These are phyloP conservation scores for Macrophomina pseudophaseolina DNA, from an alignment of 2,329 filamentous ascomycete genomes.

Conservation along the genomic window DNA sequence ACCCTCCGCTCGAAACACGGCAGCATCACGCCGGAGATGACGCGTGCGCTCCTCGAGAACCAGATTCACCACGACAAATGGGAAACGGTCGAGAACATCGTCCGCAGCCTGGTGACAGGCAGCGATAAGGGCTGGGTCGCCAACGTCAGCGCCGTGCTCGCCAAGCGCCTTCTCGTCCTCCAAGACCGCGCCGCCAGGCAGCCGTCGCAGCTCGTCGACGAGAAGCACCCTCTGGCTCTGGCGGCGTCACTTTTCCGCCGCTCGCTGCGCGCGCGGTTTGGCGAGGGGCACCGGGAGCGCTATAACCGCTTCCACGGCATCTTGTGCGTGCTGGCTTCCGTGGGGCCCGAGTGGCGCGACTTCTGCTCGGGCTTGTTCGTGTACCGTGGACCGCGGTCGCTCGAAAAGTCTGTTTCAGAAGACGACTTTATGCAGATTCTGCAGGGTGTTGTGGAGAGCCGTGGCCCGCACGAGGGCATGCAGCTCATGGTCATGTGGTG, in stretches of 20 bases:
- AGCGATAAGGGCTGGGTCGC: not conserved
- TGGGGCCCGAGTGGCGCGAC: conserved; percentile 30
- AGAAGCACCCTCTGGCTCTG: conserved; percentile 6
- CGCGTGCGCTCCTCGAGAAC: conserved; percentile 49
- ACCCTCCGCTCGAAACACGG: conserved; percentile 1
- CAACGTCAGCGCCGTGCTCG: conserved; percentile 1
- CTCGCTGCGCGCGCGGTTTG: not conserved
- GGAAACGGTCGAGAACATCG: conserved; percentile 46
- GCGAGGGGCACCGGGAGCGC: not conserved
- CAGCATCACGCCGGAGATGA: conserved; percentile 32
- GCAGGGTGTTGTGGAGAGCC: conserved; percentile 57
- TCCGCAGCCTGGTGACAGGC: conserved; percentile 30
- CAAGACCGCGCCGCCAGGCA: not conserved
- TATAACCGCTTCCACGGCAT: conserved; percentile 17
- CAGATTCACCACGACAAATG: conserved; percentile 49
- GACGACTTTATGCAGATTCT: conserved; percentile 55
- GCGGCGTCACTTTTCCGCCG: conserved; percentile 9
- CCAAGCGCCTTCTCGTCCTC: conserved; percentile 23
- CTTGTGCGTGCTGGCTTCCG: conserved; percentile 36
- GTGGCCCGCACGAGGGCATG: conserved; percentile 55
- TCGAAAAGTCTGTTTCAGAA: conserved; percentile 38
- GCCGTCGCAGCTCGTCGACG: not conserved
- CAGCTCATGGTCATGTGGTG: conserved; percentile 57
- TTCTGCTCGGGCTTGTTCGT: conserved; percentile 24
- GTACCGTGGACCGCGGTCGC: conserved; percentile 16